phyloP scores from a whole-genome alignment of 139 green algal genomes.

The Chlamydomonas sp. region DNA sequence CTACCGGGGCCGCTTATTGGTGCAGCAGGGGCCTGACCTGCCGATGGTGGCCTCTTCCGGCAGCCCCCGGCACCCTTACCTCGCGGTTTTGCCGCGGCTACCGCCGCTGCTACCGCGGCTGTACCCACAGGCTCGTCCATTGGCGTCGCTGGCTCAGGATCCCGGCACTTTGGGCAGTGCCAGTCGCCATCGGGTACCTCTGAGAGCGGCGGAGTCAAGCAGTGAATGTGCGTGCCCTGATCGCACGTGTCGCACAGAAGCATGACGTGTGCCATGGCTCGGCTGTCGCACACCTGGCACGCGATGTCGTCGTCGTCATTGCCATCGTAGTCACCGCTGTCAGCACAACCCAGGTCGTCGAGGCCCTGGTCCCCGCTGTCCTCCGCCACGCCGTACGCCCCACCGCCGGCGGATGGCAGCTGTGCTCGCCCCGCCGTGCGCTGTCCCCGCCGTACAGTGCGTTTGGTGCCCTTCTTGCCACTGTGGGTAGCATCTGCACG shows the following conservation, averaged over 20 bases:
- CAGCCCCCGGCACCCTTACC: too few species aligned
- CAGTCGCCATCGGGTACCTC: not conserved
- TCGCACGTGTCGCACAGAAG: constrained; percentile 4
- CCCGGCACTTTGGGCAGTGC: not conserved
- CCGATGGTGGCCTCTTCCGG: too few species aligned
- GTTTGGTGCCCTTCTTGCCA: not conserved
- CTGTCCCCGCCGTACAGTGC: too few species aligned
- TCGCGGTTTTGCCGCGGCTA: too few species aligned
- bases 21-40: too few species aligned
- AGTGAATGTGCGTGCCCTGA: not conserved
- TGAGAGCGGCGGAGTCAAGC: not conserved
- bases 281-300: not conserved
- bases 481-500: not conserved
- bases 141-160: too few species aligned
- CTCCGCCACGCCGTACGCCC: too few species aligned
- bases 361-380: not conserved
- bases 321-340: not conserved
- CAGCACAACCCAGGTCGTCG: not conserved
- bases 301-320: not conserved
- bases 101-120: too few species aligned
- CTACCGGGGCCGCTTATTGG: too few species aligned
- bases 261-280: not conserved
- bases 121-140: too few species aligned
- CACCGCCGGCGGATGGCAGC: too few species aligned
- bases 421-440: too few species aligned